A percentile compares a stretch with the other conserved stretches of the same genome.
These are phyloP conservation scores for Rhododendron ovatum DNA, from an alignment of 148 eudicot species.

Conservation along the genomic window DNA sequence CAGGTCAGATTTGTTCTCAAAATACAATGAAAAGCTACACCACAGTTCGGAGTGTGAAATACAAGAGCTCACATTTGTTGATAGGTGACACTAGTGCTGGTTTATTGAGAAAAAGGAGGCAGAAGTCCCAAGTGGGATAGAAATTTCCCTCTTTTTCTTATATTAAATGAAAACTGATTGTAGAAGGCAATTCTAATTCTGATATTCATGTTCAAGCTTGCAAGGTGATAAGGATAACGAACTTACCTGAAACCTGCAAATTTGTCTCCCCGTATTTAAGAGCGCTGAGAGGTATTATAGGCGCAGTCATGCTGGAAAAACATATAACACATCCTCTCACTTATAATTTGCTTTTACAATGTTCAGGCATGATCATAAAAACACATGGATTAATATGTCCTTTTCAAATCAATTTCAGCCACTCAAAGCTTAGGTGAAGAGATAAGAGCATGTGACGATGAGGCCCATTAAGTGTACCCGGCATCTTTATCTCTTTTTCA, in stretches of 20 bases:
- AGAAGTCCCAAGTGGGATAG: not conserved
- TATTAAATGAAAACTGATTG: not conserved
- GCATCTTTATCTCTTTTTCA: too few species aligned
- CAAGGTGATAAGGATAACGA: not conserved
- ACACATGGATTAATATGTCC: too few species aligned
- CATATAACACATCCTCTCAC: conserved; percentile 3
- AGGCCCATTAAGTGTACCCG: too few species aligned
- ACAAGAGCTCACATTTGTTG: not conserved
- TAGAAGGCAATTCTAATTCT: not conserved
- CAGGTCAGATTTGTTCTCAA: not conserved
- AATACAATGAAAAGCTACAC: not conserved
- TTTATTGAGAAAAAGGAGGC: not conserved
- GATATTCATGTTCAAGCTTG: not conserved
- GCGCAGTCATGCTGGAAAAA: conserved; percentile 86
- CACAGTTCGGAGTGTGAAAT: not conserved
- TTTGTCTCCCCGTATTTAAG: conserved; percentile 71
- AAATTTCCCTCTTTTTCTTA: not conserved
- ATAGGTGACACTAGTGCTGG: not conserved
- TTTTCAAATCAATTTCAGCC: too few species aligned
- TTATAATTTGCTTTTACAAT: not conserved
- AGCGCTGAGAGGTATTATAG: conserved; percentile 67
- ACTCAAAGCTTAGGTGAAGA: too few species aligned
- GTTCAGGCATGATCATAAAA: not conserved
- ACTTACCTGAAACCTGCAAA: conserved; percentile 75
- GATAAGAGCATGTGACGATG: too few species aligned